Evolutionary conservation across 2,329 filamentous ascomycete species (phyloP), one percentile per base, ranked within the genome.

Genomic region (Cercospora berteroae): DNA sequence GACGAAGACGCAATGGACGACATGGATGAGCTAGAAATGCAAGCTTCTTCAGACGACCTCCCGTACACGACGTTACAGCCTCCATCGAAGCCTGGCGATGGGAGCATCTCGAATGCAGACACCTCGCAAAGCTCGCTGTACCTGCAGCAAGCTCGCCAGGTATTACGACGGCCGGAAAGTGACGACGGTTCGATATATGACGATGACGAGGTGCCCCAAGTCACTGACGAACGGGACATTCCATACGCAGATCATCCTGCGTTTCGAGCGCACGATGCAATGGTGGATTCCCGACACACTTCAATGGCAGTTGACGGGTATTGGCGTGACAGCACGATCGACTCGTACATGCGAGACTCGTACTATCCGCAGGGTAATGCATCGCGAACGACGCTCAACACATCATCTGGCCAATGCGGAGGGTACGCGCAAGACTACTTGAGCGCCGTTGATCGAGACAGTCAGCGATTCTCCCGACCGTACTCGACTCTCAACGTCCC

Each of bases 21-120:
- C 66, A 75, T 79, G 71, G 81, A 82, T 66, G 80, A 81, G 58
- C 80, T 83, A 76, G 83, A 84, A 60, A 67, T 76, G 59, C 67
- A 73, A 65, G 52, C 55, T 12, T 57, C 64, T 12, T 64, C 69
- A 18, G 42, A 66, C 33, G 63, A 69, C 6, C 39, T 50, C 39
- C 36, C 57, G 4, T 50, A 23, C 33, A 42, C 65, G 8, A 50
- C 29, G 31, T 23, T 58, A n/a, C 50, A 65, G 4, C 66, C 50
- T 52, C 66, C 25, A 31, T 60, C 64, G 16, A 58, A 57, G 56
- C 64, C 60, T 12, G 64, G 67, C 36, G 59, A 66, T 42, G 60
- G 64, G 10, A 61, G 31, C 16, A 39, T 56, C 13, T 31, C 48
- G 9, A 66, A 64, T 42, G 31, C 63, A 20, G 42, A 50, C 42